Evolutionary conservation across 2,329 filamentous ascomycete species (phyloP).

Genomic region (Sporothrix schenckii): DNA sequence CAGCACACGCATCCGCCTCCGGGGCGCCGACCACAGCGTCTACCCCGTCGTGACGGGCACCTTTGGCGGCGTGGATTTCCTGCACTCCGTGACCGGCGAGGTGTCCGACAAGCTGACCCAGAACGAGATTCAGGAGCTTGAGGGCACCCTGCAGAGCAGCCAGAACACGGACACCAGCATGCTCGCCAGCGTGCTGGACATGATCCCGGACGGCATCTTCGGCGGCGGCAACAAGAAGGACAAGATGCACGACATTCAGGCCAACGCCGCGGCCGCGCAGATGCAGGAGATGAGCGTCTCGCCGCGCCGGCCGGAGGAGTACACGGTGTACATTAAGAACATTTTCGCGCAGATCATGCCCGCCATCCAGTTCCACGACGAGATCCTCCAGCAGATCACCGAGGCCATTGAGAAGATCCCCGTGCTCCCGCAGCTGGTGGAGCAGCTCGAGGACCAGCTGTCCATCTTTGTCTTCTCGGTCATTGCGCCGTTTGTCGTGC

Average conservation of each 20-base stretch:
- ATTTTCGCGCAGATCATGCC: conserved; percentile 82
- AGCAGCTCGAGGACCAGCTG: conserved; percentile 84
- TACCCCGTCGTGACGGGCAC: conserved; percentile 88
- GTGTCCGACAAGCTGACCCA: conserved; percentile 89
- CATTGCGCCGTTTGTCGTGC: conserved; percentile 83
- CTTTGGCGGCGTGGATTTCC: conserved; percentile 91
- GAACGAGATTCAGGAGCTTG: conserved; percentile 85
- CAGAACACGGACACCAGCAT: conserved; percentile 69
- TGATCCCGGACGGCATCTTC: conserved; percentile 79
- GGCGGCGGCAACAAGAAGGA: conserved; percentile 73
- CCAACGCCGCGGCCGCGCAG: conserved; percentile 72
- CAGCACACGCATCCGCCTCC: conserved; percentile 69
- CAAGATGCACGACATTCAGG: conserved; percentile 78
- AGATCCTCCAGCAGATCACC: conserved; percentile 77
- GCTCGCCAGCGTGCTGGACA: conserved; percentile 76
- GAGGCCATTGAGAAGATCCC: conserved; percentile 83
- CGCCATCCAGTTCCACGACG: conserved; percentile 87
- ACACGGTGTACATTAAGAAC: conserved; percentile 73
- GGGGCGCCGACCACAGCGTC: conserved; percentile 66
- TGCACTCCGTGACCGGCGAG: conserved; percentile 79
- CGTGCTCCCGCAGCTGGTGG: conserved; percentile 78
- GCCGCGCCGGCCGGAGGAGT: conserved; percentile 80
- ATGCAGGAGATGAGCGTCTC: conserved; percentile 74
- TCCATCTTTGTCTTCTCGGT: conserved; percentile 90
- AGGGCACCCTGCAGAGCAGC: conserved; percentile 74